Conservation (phyloP, 2,329 filamentous ascomycete species). For the Cercospora beticola region DNA sequence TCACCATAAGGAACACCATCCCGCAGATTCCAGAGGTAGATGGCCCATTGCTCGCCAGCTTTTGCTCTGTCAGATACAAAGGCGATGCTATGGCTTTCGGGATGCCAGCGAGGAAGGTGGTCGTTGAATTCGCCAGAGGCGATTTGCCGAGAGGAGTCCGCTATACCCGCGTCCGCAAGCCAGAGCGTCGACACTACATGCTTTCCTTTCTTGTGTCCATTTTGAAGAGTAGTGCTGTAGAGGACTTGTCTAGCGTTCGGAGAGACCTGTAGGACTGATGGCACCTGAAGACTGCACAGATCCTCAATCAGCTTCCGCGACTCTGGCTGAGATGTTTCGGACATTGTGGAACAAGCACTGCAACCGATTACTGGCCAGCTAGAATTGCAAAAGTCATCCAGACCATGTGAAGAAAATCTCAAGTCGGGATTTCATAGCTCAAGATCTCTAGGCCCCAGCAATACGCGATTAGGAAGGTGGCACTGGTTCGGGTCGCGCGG, state of each 20-base stretch:
- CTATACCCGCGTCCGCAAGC: conserved; percentile 31
- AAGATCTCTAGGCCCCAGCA: neutral
- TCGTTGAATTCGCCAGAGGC: conserved; percentile 34
- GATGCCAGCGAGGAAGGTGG: conserved; percentile 30
- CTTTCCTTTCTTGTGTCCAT: conserved; percentile 25
- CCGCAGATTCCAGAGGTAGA: conserved; percentile 32
- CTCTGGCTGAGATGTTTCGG: neutral
- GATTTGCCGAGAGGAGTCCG: conserved; percentile 31
- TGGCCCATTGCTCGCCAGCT: conserved; percentile 34
- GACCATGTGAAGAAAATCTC: neutral
- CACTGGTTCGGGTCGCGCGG: neutral
- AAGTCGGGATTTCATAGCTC: neutral
- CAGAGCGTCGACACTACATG: conserved; percentile 29
- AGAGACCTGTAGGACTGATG: conserved; percentile 27
- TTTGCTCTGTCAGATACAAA: conserved; percentile 40
- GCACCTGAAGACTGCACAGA: conserved; percentile 32
- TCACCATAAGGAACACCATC: conserved; percentile 26
- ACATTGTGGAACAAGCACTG: neutral
- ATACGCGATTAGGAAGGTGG: neutral
- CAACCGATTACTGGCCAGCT: neutral
- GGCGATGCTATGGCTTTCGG: conserved; percentile 34
- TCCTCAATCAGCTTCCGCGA: conserved; percentile 7
- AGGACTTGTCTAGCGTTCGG: conserved; percentile 29
- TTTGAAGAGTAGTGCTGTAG: conserved; percentile 27
- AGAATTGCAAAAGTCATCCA: neutral